These are phyloP conservation scores for Cladosporium austrohemisphaericum DNA, from an alignment of 2,329 filamentous ascomycete genomes.

Conservation along the genomic window DNA sequence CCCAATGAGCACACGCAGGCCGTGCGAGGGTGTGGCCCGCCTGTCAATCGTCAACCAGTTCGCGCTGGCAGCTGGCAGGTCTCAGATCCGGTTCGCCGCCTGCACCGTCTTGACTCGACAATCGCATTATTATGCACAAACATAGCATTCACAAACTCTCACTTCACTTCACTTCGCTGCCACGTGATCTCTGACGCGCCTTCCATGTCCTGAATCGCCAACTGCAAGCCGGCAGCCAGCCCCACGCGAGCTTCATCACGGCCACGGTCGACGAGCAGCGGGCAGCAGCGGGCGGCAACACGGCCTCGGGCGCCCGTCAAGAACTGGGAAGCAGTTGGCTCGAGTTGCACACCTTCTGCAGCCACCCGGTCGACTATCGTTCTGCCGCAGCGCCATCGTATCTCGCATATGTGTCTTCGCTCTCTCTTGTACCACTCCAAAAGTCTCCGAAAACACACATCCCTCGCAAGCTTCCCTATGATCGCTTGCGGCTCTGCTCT, in stretches of 20 bases:
- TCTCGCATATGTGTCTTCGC: not conserved
- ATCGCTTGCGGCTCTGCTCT: slow-evolving; percentile 1
- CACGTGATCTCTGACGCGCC: not conserved
- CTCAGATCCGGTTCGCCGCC: not conserved
- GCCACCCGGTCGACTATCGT: slow-evolving; percentile 1
- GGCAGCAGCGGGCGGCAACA: slow-evolving; percentile 3
- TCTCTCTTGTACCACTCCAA: not conserved
- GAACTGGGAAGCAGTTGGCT: slow-evolving; percentile 3
- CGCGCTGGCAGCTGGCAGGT: slow-evolving; percentile 5
- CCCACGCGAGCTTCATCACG: slow-evolving; percentile 12
- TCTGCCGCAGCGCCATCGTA: not conserved
- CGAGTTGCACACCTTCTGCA: slow-evolving; percentile 1
- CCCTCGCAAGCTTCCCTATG: too few species aligned
- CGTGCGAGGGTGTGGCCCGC: not conserved
- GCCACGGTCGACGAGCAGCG: not conserved
- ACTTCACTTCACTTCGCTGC: not conserved
- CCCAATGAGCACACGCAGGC: not conserved
- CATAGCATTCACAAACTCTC: not conserved
- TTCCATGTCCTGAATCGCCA: not conserved
- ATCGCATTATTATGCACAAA: not conserved
- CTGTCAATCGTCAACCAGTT: not conserved
- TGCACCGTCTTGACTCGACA: not conserved
- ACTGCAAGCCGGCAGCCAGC: not conserved
- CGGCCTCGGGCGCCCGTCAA: slow-evolving; percentile 5
- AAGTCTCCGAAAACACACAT: not conserved